Base-by-base conservation (phyloP, 2,329 filamentous ascomycete species). In the Sporothrix pseudoabietina region DNA sequence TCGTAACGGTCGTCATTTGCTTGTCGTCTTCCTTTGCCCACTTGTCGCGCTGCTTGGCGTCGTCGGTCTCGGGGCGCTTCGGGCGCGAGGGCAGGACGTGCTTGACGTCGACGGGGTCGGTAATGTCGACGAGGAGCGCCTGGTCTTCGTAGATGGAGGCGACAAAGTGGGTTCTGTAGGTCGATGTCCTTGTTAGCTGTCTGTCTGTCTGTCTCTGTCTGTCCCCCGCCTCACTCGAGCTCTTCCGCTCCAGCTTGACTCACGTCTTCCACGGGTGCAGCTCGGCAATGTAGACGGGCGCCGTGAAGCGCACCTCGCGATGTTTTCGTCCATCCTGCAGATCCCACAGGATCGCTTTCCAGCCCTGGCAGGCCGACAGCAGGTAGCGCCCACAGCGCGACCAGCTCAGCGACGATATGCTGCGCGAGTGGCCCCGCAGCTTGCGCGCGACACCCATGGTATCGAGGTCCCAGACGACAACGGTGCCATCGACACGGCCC, bases 281-380 rank as follows among this genome's bases (percentile, higher is more conserved):
- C 83, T 99, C 96, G 3, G 95, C 97, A 78, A 97, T 97, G 83
- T 98, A 99, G 47, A 97, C 93, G 0, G 95, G 94, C 3, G 94
- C 94, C 77, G 95, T 91, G 79, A 99, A 97, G 77, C 94, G 92
- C 78, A 98, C 92, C 77, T 93, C 94, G 76, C 94, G 91, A 78
- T 94, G 85, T 74, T 92, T 86, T 79, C 91, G 87, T 65, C 88
- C 86, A 74, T 89, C 85, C 71, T 87, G 87, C 74, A 99, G 85
- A 82, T 99, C 96, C 96, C 96, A 99, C 0, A 99, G 86, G 69
- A 97, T 94, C 76, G 92, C 94, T 82, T 97, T 97, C 93, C 95
- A 98, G 79, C 97, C 96, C 81, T 98, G 94, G 61, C 94, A 97
- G 12, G 94, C 93, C 74, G 94, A 97, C 73, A 99, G 88, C 71